These are phyloP conservation scores for Escallonia herrerae DNA, from an alignment of 129 eudicot species.

Conservation along the genomic window DNA sequence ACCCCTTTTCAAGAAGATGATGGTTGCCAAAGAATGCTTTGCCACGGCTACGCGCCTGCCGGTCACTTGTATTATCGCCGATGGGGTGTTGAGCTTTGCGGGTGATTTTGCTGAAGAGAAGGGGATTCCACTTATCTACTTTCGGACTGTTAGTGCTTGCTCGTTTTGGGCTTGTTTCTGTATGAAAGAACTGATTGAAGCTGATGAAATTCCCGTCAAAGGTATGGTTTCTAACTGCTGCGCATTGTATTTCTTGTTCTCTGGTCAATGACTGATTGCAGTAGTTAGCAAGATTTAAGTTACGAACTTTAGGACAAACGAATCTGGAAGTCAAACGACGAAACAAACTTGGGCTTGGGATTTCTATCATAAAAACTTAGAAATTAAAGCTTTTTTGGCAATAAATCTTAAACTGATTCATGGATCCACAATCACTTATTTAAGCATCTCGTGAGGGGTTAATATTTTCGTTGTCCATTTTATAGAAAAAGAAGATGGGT, in stretches of 20 bases:
- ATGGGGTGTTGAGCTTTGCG: conserved; percentile 20
- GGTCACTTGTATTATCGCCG: conserved; percentile 20
- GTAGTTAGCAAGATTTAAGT: neutral
- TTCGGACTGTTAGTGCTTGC: conserved; percentile 18
- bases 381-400: neutral
- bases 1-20: conserved; percentile 8
- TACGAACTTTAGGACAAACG: neutral
- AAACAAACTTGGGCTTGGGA: too few relatives aligned
- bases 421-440: too few relatives aligned
- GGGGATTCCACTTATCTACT: conserved; percentile 14
- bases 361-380: too few relatives aligned
- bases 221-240: neutral
- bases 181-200: conserved; percentile 12
- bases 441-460: too few relatives aligned
- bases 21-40: conserved; percentile 4
- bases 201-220: conserved; percentile 20
- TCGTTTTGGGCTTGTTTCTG: conserved; percentile 20
- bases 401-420: too few relatives aligned
- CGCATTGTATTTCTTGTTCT: neutral
- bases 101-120: conserved; percentile 14
- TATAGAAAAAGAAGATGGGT: too few relatives aligned
- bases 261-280: neutral
- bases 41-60: conserved; percentile 1
- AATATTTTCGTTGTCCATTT: too few relatives aligned
- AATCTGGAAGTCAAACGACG: neutral